phyloP scores from a whole-genome alignment of 208 protist species.

The Crithidia acanthocephali region DNA sequence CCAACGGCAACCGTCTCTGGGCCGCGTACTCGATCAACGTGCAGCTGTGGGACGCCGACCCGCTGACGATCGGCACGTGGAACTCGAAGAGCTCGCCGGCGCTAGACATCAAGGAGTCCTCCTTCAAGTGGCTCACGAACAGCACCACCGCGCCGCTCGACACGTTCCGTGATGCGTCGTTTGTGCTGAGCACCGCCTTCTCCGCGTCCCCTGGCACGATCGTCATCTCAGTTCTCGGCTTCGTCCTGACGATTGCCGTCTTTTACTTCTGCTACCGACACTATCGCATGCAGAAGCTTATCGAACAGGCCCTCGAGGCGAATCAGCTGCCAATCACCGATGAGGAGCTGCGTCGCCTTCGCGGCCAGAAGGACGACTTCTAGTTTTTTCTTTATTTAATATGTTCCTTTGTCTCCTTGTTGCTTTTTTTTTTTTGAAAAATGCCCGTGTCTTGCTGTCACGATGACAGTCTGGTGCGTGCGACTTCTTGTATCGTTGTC shows the following conservation, averaged over 20 bases:
- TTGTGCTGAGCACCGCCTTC: constrained; percentile 70
- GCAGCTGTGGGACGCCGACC: constrained; percentile 45
- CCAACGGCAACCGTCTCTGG: constrained; percentile 67
- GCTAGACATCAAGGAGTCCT: constrained; percentile 36
- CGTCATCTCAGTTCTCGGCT: constrained; percentile 80
- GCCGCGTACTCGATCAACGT: constrained; percentile 71
- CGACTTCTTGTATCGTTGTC: neutral
- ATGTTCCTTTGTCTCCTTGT: neutral
- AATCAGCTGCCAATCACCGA: constrained; percentile 81
- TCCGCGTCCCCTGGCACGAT: constrained; percentile 81
- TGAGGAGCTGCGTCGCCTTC: constrained; percentile 73
- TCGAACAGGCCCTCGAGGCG: constrained; percentile 73
- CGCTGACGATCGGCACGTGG: constrained; percentile 74
- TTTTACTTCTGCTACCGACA: constrained; percentile 90
- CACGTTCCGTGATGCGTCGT: constrained; percentile 85
- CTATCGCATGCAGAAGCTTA: constrained; percentile 80
- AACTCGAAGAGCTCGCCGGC: constrained; percentile 37
- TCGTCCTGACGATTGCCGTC: constrained; percentile 74
- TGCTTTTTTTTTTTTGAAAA: neutral
- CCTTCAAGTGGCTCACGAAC: constrained; percentile 76
- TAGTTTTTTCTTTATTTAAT: constrained; percentile 13
- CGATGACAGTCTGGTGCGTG: neutral
- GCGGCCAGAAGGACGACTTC: constrained; percentile 38
- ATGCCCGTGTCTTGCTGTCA: neutral
- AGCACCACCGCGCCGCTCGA: constrained; percentile 55